Conservation (phyloP, 208 protist species). For the Trypanosoma grayi region DNA sequence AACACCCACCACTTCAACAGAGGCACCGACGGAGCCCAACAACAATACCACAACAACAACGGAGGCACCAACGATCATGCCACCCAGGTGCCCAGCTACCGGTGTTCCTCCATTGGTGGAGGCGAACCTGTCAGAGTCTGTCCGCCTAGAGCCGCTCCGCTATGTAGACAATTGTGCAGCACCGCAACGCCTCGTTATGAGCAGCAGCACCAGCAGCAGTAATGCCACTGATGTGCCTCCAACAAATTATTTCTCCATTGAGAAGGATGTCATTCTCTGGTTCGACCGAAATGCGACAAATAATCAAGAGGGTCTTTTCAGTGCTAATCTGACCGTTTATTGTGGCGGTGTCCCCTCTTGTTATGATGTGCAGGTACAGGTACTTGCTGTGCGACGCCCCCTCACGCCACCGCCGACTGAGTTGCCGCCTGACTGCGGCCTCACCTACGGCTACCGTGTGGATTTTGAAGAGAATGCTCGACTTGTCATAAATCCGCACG, state of each 20-base stretch:
- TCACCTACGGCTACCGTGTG: slow-evolving; percentile 16
- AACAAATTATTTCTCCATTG: slow-evolving; percentile 25
- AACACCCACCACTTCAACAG: slow-evolving; percentile 9
- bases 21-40: slow-evolving; percentile 9
- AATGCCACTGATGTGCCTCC: background rate
- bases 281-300: slow-evolving; percentile 40
- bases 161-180: slow-evolving; percentile 25
- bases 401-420: background rate
- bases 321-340: slow-evolving; percentile 31
- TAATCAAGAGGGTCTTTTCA: slow-evolving; percentile 42
- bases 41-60: background rate
- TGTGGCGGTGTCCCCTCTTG: slow-evolving; percentile 41
- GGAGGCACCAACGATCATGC: slow-evolving; percentile 9
- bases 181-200: slow-evolving; percentile 9
- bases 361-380: slow-evolving; percentile 30
- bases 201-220: background rate
- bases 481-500: slow-evolving; percentile 17
- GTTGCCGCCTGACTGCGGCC: slow-evolving; percentile 16
- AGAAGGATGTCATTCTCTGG: slow-evolving; percentile 15
- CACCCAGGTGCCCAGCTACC: slow-evolving; percentile 9
- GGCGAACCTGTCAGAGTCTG: background rate
- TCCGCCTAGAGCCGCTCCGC: slow-evolving; percentile 1
- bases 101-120: slow-evolving; percentile 9
- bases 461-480: slow-evolving; percentile 19
- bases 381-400: slow-evolving; percentile 11